Evolutionary conservation across 176 grass and related monocot species (phyloP).

Genomic region (Triticum urartu): DNA sequence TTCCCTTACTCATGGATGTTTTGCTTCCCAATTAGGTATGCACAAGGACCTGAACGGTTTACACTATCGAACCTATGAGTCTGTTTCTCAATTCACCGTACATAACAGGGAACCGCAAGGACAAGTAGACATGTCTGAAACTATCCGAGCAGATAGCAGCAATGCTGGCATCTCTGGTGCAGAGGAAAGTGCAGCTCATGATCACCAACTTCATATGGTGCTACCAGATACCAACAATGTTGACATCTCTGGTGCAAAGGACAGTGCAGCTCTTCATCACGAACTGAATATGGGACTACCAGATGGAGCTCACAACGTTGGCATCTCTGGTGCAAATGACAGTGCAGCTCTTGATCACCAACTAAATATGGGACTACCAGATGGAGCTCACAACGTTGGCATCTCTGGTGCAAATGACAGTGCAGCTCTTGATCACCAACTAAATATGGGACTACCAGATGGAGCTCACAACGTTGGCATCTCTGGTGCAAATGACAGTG

Average conservation of each 20-base stretch:
- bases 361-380: background rate
- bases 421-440: constrained; percentile 18
- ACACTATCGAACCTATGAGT: constrained; percentile 48
- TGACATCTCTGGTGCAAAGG: too few relatives aligned
- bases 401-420: constrained; percentile 18
- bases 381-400: background rate
- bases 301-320: too few relatives aligned
- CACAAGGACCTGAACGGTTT: constrained; percentile 60
- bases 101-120: constrained; percentile 30
- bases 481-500: too few relatives aligned
- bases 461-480: too few relatives aligned
- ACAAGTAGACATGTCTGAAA: constrained; percentile 21
- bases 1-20: constrained; percentile 11
- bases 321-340: too few relatives aligned
- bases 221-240: background rate
- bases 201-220: constrained; percentile 28
- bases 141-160: constrained; percentile 23
- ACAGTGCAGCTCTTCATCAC: too few relatives aligned
- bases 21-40: constrained; percentile 48
- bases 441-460: background rate
- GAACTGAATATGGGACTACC: too few relatives aligned
- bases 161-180: constrained; percentile 28
- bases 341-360: constrained; percentile 3
- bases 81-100: constrained; percentile 11
- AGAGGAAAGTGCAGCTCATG: constrained; percentile 17